Evolutionary conservation across 2,329 filamentous ascomycete genomes (phyloP), one percentile per base, ranked within the genome.

Genomic region (Penicillium sp.): DNA sequence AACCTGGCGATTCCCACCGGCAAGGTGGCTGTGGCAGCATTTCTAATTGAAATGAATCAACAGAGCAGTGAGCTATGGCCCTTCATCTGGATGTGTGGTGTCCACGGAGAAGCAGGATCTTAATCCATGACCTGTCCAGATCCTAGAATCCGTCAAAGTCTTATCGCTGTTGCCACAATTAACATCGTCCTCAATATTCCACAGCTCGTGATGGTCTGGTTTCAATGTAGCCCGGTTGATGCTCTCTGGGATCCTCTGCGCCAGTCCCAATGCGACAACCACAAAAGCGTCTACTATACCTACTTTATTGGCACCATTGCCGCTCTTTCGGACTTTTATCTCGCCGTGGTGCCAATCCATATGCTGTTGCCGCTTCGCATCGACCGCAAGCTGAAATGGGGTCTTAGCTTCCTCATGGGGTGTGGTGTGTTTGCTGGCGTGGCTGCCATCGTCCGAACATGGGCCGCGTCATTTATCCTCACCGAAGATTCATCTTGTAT

Each of bases 31-130:
- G 50, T 53, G 10, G 43, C 45, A 3, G 47, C 47, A 13, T 53
- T 53, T n/a, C 19, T 53, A 18, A 51, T 53, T 33, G 50, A 53
- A 17, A 51, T 53, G 50, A 53, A 53, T 26, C 28, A 33, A 27
- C 50, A 53, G 39, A 40, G 47, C 43, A 53, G 50, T 53, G 37
- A 9, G 48, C 36, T 23, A n/a, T 5, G 21, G 7, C 21, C 11
- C 7, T 23, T 39, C 7, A 28, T 10, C 18, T 13, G 16, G 2
- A 10, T 13, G 13, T 18, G 15, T 8, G 16, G 28, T 6, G 5
- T 15, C 31, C 9, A n/a, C n/a, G n/a, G n/a, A n/a, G n/a, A n/a
- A n/a, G n/a, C 7, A 4, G 15, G 14, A 16, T 28, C 13, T 17
- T 20, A 19, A 11, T 30, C 5, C 19, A n/a, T n/a, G 20, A 4